phyloP scores from a whole-genome alignment of 192 early-diverging fungal genomes.

The Obelidium mucronatum region DNA sequence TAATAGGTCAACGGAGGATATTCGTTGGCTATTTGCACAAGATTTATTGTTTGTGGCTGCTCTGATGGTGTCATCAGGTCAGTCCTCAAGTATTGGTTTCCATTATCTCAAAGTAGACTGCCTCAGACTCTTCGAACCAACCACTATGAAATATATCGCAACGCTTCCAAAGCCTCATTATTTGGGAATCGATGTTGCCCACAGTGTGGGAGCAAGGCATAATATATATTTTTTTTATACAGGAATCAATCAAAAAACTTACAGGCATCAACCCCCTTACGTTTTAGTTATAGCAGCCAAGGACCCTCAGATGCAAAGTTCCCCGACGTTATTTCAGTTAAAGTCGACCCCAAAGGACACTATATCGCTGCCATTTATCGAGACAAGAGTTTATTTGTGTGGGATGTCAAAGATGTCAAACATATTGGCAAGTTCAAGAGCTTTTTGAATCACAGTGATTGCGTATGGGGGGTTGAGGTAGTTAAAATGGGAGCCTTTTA shows the following conservation, averaged over 20 bases:
- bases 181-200: constrained; percentile 61
- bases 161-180: constrained; percentile 77
- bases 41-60: constrained; percentile 74
- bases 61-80: constrained; percentile 78
- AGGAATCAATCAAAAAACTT: background rate
- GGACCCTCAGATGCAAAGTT: constrained; percentile 49
- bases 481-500: too few relatives aligned
- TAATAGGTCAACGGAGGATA: constrained; percentile 66
- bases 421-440: constrained; percentile 64
- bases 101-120: background rate
- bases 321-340: constrained; percentile 69
- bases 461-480: constrained; percentile 88
- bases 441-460: constrained; percentile 76
- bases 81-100: background rate
- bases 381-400: constrained; percentile 76
- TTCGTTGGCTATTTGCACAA: constrained; percentile 66
- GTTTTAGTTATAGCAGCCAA: constrained; percentile 20
- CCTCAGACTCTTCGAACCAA: constrained; percentile 73
- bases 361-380: constrained; percentile 72
- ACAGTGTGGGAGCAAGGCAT: constrained; percentile 33
- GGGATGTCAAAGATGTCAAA: constrained; percentile 69
- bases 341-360: constrained; percentile 56
- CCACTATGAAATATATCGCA: constrained; percentile 71
- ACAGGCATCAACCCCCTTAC: background rate
- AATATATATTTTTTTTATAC: background rate